phyloP scores from a whole-genome alignment of 306 rosid genomes.

The Clitoria ternatea region DNA sequence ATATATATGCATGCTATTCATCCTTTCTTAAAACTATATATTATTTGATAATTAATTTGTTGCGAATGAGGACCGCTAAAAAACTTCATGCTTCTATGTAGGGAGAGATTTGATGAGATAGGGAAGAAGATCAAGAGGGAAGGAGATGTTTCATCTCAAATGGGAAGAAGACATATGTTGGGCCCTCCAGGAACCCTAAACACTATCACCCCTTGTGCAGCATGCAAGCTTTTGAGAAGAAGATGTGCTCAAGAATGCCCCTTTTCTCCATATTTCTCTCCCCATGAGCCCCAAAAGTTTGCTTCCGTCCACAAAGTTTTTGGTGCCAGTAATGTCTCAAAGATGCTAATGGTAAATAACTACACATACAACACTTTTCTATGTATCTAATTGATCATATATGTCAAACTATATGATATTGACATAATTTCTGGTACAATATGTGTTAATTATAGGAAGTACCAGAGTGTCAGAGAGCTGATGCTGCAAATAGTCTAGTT shows the following conservation, averaged over 20 bases:
- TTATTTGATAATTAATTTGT: not conserved
- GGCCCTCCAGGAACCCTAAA: conserved; percentile 88
- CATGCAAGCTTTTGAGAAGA: conserved; percentile 88
- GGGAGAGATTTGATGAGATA: conserved; percentile 83
- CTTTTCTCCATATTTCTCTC: conserved; percentile 95
- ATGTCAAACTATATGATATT: no score
- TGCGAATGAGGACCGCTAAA: not conserved
- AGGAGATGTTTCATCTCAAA: conserved; percentile 54
- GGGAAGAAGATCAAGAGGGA: conserved; percentile 86
- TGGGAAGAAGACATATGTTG: conserved; percentile 82
- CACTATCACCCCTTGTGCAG: conserved; percentile 94
- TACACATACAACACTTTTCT: not conserved
- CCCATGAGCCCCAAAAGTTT: conserved; percentile 93
- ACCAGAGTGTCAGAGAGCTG: conserved; percentile 80
- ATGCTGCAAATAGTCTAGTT: conserved; percentile 92
- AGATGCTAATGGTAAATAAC: conserved; percentile 76
- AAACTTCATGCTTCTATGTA: not conserved
- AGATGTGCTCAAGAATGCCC: conserved; percentile 97
- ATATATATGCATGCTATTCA: not conserved
- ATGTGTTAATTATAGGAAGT: conserved; percentile 70
- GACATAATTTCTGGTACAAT: not conserved
- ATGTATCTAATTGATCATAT: no score
- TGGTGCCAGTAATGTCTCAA: conserved; percentile 97
- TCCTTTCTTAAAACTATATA: not conserved
- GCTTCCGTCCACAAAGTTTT: conserved; percentile 97